phyloP scores from a whole-genome alignment of 768 basidiomycete genomes.

The Termitomyces bulborhizus region DNA sequence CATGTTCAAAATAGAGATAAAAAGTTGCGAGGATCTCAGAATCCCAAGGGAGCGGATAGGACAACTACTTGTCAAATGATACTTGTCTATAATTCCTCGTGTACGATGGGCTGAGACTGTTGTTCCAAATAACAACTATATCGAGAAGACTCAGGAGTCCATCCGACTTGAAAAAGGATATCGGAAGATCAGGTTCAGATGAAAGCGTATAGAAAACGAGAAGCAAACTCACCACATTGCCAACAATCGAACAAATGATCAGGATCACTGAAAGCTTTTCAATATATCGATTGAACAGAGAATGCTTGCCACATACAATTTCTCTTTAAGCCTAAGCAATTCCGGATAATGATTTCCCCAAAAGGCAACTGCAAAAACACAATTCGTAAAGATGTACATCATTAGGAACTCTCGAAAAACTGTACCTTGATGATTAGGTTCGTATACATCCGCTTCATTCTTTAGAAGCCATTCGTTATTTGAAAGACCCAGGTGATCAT shows the following conservation, averaged over 20 bases:
- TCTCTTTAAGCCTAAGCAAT: slow-evolving; percentile 35
- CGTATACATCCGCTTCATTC: slow-evolving; percentile 46
- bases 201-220: neutral
- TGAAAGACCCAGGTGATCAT: neutral
- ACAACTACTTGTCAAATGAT: too few species aligned
- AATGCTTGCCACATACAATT: slow-evolving; percentile 31
- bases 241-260: slow-evolving; percentile 42
- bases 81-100: neutral
- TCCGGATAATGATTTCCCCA: slow-evolving; percentile 39
- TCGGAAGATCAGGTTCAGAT: neutral
- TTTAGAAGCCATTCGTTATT: slow-evolving; percentile 6
- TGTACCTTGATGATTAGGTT: slow-evolving; percentile 37
- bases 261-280: slow-evolving; percentile 31
- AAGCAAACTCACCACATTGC: slow-evolving; percentile 36
- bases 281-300: neutral
- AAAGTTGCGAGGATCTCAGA: too few species aligned
- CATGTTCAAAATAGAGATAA: too few species aligned
- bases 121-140: slow-evolving; percentile 28
- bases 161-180: too few species aligned
- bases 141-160: slow-evolving; percentile 15
- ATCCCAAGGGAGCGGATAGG: too few species aligned
- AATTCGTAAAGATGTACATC: neutral
- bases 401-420: neutral
- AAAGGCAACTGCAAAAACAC: slow-evolving; percentile 26
- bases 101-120: neutral